Base-by-base conservation (phyloP, 306 rosid species). In the Cicer judaicum region DNA sequence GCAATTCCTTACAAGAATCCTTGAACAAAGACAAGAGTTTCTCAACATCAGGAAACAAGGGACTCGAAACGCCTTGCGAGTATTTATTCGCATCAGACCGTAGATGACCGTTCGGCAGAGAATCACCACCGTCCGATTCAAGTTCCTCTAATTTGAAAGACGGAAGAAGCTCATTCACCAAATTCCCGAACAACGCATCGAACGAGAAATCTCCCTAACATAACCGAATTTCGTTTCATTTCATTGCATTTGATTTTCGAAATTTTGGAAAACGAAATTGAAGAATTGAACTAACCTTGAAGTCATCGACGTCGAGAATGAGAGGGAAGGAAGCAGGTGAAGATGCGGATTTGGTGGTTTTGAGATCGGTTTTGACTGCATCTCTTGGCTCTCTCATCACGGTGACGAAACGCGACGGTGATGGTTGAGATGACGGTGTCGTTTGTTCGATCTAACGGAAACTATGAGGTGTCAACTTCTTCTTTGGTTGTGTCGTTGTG, bases 131-230 rank as follows among this genome's bases (percentile, higher is more conserved):
- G 50, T 92, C 99, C 18, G 81, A 36, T 79, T 92, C 98, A 6
- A 88, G 57, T 47, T 90, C 98, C 59, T 89, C 96, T 62, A 87
- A 85, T 82, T 76, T 90, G 85, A 90, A 94, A 7, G 93, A 82
- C 1, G 98, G 98, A 67, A 94, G 98, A 60, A 90, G 97, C 67
- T 88, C 96, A 40, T 82, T 90, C 72, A 94, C 98, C 76, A 94
- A 83, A 82, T 87, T 94, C 60, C 98, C 98, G 67, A 94, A 94
- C 82, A 91, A 82, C 10, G 96, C 90, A 74, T 94, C 98, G 76
- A 94, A 94, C 40, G 98, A 94, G 83, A 94, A 94, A n/a, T 90
- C 92, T 4, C 97, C 98, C 98, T 94, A 56, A 64, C 38, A 78
- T 43, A 63, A 68, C 42, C 59, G 24, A 68, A 48, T 68, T 68